phyloP scores from a whole-genome alignment of 75 land plant genomes.

The Picea sitchensis region DNA sequence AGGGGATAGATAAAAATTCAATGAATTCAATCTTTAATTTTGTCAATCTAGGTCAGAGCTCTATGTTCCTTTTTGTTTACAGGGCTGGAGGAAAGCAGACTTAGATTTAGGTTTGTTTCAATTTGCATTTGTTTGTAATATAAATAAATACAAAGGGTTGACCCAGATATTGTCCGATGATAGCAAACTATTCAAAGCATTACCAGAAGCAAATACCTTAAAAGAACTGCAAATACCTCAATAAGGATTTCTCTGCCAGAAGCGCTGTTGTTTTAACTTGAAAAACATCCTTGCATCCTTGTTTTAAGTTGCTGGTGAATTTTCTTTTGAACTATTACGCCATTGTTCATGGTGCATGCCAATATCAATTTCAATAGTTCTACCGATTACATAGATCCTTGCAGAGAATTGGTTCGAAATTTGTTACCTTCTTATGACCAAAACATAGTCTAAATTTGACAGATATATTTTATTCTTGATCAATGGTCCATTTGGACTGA shows the following conservation, averaged over 20 bases:
- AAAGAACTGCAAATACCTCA: neutral
- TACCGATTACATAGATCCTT: too few relatives aligned
- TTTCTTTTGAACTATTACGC: too few relatives aligned
- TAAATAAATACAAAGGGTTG: neutral
- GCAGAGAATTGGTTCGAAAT: too few relatives aligned
- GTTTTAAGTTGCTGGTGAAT: too few relatives aligned
- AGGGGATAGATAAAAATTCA: neutral
- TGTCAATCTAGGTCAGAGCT: neutral
- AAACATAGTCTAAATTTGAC: too few relatives aligned
- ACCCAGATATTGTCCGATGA: neutral
- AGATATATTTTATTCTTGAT: too few relatives aligned
- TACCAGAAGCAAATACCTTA: neutral
- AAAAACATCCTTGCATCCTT: too few relatives aligned
- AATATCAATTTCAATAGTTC: too few relatives aligned
- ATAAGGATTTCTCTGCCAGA: neutral
- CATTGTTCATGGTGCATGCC: too few relatives aligned
- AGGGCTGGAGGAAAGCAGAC: neutral
- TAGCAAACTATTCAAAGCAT: neutral
- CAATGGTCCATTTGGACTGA: neutral
- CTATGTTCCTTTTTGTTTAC: neutral
- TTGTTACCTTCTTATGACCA: too few relatives aligned
- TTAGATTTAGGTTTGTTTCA: neutral
- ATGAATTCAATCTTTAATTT: neutral
- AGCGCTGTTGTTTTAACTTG: neutral
- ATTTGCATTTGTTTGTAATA: neutral